Conservation (phyloP, 306 rosid species). For the Sicyos baderoa region DNA sequence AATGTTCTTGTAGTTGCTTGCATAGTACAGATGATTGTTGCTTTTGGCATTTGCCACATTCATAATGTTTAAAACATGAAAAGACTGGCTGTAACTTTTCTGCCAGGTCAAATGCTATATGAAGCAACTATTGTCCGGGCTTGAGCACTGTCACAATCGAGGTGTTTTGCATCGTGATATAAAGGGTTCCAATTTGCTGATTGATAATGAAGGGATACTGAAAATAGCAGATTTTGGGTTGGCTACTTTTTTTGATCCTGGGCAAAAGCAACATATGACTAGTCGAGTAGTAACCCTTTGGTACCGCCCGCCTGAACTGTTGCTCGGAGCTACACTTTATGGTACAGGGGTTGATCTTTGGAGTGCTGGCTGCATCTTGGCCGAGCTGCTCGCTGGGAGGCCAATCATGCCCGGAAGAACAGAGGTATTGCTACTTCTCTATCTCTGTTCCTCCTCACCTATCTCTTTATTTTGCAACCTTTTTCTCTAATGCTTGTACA, state of each 20-base stretch:
- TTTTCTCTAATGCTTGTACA: background rate
- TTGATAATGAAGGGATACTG: conserved; percentile 73
- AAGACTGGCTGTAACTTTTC: conserved; percentile 18
- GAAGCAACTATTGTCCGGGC: conserved; percentile 91
- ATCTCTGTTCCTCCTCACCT: conserved; percentile 11
- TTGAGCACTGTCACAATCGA: conserved; percentile 84
- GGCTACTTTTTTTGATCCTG: conserved; percentile 60
- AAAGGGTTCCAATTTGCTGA: conserved; percentile 90
- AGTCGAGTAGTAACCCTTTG: conserved; percentile 92
- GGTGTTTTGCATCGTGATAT: conserved; percentile 91
- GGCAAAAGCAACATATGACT: conserved; percentile 64
- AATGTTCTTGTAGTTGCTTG: no score
- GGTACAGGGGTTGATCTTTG: conserved; percentile 72
- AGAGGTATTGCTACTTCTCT: conserved; percentile 48
- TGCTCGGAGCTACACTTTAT: conserved; percentile 74
- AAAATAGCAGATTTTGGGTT: conserved; percentile 97
- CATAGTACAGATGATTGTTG: no score
- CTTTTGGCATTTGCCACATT: background rate
- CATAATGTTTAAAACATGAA: conserved; percentile 27
- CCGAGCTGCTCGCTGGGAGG: conserved; percentile 81
- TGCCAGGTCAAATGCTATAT: conserved; percentile 76
- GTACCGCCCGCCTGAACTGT: conserved; percentile 95
- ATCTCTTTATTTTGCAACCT: background rate
- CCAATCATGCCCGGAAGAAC: conserved; percentile 94
- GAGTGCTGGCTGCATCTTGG: conserved; percentile 97